These are phyloP conservation scores for Yarrowia porcina DNA, from an alignment of 805 yeast species.

Conservation along the genomic window DNA sequence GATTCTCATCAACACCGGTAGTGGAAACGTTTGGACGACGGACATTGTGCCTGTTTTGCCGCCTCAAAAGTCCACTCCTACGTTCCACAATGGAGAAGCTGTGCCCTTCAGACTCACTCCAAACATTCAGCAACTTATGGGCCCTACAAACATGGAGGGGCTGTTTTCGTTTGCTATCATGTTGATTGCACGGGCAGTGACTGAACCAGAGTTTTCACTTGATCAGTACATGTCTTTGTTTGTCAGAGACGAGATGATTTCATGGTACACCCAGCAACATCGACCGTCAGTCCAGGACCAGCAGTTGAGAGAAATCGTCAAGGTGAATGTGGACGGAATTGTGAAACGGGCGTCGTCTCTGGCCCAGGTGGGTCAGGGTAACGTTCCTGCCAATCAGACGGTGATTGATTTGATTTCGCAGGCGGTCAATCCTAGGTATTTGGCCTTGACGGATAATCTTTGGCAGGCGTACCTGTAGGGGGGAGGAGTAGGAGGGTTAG, in stretches of 20 bases:
- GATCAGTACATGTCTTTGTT: conserved; percentile 89
- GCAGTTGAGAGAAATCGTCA: conserved; percentile 80
- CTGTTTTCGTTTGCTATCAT: conserved; percentile 79
- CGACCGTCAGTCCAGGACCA: conserved; percentile 77
- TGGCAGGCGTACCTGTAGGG: conserved; percentile 92
- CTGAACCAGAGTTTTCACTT: conserved; percentile 88
- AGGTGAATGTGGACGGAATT: conserved; percentile 80
- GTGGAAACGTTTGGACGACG: conserved; percentile 89
- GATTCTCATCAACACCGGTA: conserved; percentile 72
- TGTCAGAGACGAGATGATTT: conserved; percentile 90
- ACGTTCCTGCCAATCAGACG: conserved; percentile 79
- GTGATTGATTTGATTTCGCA: conserved; percentile 86
- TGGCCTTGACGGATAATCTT: conserved; percentile 85
- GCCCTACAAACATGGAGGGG: conserved; percentile 92
- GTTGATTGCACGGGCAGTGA: conserved; percentile 79
- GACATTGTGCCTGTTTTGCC: conserved; percentile 79
- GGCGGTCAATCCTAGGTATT: conserved; percentile 91
- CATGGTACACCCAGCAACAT: conserved; percentile 89
- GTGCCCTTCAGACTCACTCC: conserved; percentile 98
- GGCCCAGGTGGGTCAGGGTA: conserved; percentile 58
- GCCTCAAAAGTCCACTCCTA: conserved; percentile 60
- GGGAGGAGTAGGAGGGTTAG: background rate
- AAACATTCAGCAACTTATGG: conserved; percentile 87
- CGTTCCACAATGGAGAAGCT: conserved; percentile 85
- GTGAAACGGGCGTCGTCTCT: conserved; percentile 74